phyloP scores from a whole-genome alignment of 257 asterid genomes.

The Thymus mandschuricus region DNA sequence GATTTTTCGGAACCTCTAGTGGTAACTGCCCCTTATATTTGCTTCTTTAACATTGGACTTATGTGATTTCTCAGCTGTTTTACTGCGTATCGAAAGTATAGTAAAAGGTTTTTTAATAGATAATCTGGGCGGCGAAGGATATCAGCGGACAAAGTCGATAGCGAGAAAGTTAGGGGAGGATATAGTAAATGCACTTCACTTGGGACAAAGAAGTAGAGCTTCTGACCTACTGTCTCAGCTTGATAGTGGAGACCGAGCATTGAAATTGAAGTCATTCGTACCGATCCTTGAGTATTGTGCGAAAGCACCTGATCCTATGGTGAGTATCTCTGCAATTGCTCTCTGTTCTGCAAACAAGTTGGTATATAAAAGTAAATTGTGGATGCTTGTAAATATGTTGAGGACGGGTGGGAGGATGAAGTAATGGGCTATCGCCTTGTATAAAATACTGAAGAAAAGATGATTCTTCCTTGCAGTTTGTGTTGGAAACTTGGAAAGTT shows the following conservation, averaged over 20 bases:
- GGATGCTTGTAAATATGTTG: neutral
- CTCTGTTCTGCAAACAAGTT: conserved; percentile 7
- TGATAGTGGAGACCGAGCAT: conserved; percentile 40
- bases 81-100: neutral
- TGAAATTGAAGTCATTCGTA: conserved; percentile 55
- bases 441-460: conserved; percentile 23
- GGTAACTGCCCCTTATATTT: conserved; percentile 34
- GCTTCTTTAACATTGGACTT: conserved; percentile 5
- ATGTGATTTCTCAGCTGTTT: neutral
- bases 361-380: conserved; percentile 13
- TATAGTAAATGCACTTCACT: conserved; percentile 64
- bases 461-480: conserved; percentile 62
- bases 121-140: conserved; percentile 42
- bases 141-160: conserved; percentile 28
- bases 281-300: conserved; percentile 72
- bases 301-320: conserved; percentile 78
- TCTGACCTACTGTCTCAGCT: conserved; percentile 62
- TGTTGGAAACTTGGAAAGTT: conserved; percentile 70
- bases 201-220: conserved; percentile 73
- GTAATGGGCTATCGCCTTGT: conserved; percentile 8
- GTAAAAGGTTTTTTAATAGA: conserved; percentile 21
- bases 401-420: neutral
- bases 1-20: conserved; percentile 41
- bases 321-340: conserved; percentile 45
- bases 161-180: conserved; percentile 44